Evolutionary conservation across 257 asterid species (phyloP), one percentile per base, ranked within the genome.

Genomic region (Lycium barbarum): DNA sequence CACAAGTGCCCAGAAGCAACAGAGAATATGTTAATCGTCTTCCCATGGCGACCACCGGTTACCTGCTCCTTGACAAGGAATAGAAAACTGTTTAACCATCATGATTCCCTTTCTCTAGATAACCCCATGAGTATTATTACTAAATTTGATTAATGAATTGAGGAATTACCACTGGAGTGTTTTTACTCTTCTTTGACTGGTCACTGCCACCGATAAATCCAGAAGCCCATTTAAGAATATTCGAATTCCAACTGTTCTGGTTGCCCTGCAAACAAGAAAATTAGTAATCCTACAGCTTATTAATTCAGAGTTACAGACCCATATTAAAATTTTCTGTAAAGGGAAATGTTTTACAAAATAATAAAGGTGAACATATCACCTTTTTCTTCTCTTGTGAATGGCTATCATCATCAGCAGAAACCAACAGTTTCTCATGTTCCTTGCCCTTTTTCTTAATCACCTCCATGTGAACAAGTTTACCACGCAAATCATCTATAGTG

Each of bases 1-100:
- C 91, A 97, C 99, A 97, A 90, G 90, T 97, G 99, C 78, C 98
- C 99, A 62, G 99, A 97, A 84, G 98, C 99, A 84, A 97, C 95
- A 59, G 99, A 97, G 90, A 97, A 97, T 88, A 97, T 95, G 86
- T 97, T 97, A 74, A 97, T 92, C 26, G 86, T 91, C 89, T 93
- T 91, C 87, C 99, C 98, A 85, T 81, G 95, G 74, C 97, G 98
- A 70, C 91, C 95, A 72, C 91, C 88, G 65, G 79, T 87, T 84
- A 88, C 93, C 81, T 88, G 88, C 84, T 89, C 94, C 98, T 95
- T 84, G 79, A 90, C 78, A 84, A 87, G 88, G 85, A 72, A 79
- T 59, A 36, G 74, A 81, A 68, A 86, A 71, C 86, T 87, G 35
- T 81, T 73, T 62, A 67, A 43, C 82, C 33, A 65, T 47, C 61